Evolutionary conservation across 495 filamentous ascomycete species (phyloP).

Genomic region (Letharia lupina): DNA sequence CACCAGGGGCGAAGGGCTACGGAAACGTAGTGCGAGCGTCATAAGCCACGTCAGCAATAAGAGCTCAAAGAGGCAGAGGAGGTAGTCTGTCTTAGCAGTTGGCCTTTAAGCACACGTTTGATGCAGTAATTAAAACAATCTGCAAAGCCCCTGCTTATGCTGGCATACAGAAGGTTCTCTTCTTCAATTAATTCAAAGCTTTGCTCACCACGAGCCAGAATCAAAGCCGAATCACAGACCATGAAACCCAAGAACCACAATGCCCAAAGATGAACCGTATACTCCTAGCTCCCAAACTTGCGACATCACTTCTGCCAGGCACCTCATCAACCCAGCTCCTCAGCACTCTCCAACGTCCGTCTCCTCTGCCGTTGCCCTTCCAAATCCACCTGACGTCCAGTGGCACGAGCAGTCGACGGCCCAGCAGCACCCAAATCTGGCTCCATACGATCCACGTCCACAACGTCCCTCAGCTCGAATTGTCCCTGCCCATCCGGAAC

Average conservation of each 20-base stretch:
- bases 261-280: neutral
- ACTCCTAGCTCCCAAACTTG: neutral
- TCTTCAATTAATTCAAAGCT: neutral
- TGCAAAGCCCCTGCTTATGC: neutral
- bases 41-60: conserved; percentile 26
- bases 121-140: neutral
- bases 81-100: neutral
- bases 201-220: neutral
- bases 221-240: neutral
- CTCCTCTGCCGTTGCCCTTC: neutral
- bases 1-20: conserved; percentile 10
- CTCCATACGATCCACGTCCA: neutral
- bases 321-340: neutral
- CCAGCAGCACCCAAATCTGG: neutral
- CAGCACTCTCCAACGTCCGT: neutral
- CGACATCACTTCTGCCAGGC: neutral
- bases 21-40: conserved; percentile 28
- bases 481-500: neutral
- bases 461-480: neutral
- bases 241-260: neutral
- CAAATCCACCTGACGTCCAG: neutral
- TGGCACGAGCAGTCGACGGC: neutral
- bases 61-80: conserved; percentile 25
- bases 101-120: neutral
- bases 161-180: neutral